Evolutionary conservation across 2,329 filamentous ascomycete genomes (phyloP), one percentile per base, ranked within the genome.

Genomic region (Fusarium sp.): DNA sequence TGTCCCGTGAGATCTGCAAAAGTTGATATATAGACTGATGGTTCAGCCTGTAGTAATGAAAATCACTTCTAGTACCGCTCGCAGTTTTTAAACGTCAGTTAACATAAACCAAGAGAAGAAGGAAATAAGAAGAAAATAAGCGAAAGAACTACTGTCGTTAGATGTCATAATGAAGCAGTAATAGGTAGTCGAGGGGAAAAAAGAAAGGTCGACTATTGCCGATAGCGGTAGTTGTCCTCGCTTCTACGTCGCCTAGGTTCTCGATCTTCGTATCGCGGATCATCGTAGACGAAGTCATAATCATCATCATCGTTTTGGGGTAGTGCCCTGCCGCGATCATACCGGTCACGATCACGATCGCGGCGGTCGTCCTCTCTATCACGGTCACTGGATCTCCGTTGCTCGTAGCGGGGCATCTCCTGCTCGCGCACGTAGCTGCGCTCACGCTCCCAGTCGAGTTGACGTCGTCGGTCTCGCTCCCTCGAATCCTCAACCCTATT

Each of bases 401-500:
- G 72, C 55, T 80, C 77, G 58, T 79, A 78, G 28, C 75, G 72
- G 20, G 76, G 74, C 48, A 77, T 72, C 55, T 77, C 75, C 44
- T 79, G 76, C n/a, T 79, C 78, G 14, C 61, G 76, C 15, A 78
- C 80, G 63, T 80, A 79, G 36, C 78, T 79, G 20, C 74, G 69
- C 68, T 83, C 83, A 80, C 82, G 68, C 68, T 83, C 83, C 82
- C 83, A 83, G 10, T 76, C 76, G 18, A 79, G 70, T 66, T 83
- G 79, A 24, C 77, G 78, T n/a, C 75, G 73, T 38, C 78, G 78
- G 51, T 80, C 81, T 38, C 79, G 78, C 20, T 81, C 80, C 18
- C 80, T 79, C 12, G 81, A 80, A 57, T 79, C 78, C 74, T 86
- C 85, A 17, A 87, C 77, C 51, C 81, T 81, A 70, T 83, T 85